Base-by-base conservation (phyloP, 78 protist genomes). In the Creolimax fragrantissima region DNA sequence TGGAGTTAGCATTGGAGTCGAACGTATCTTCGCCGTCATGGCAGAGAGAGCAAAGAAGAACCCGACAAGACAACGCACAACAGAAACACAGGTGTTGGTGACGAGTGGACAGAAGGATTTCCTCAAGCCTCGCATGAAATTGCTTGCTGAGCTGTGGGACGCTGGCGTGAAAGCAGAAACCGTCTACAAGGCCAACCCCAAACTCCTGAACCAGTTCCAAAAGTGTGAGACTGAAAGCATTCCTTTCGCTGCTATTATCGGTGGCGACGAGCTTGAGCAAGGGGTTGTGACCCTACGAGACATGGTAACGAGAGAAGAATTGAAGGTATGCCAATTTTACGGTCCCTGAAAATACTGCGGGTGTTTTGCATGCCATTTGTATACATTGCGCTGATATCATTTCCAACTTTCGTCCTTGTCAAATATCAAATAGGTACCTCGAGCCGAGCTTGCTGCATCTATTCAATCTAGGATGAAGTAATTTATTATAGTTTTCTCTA, bases 1-100 rank as follows among this genome's bases (percentile, higher is more conserved):
- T 2, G 99, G 99, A 36, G 92, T 95, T 90, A 58, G 93, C 7
- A 81, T 98, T 89, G 99, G 99, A 66, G 81, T 98, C 90, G 99
- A 98, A 92, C 93, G 99, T 37, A 35, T 98, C 85, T 97, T 97
- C 45, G 4, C 95, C 74, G 93, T 97, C 45, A 2, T 96, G 41
- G 98, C 93, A 89, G 88, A 35, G 58, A 24, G 74, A 11, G 41
- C 45, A 41, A 3, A 32, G 84, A 84, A 45, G 5, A 44, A 43
- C 36, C 2, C 74, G 44, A 43, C 17, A 4, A 88, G 89, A 67
- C 81, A 91, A 11, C 92, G 67, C n/a, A 91, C 91, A 43, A 91
- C 35, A 2, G 89, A 94, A 44, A 92, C 95, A 67, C 74, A 58
- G 74, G 89, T 89, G 42, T 92, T 96, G 5, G 93, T 88, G 35